Conservation (phyloP, 371 early-diverging fungal species). For the Lichtheimia ornata region DNA sequence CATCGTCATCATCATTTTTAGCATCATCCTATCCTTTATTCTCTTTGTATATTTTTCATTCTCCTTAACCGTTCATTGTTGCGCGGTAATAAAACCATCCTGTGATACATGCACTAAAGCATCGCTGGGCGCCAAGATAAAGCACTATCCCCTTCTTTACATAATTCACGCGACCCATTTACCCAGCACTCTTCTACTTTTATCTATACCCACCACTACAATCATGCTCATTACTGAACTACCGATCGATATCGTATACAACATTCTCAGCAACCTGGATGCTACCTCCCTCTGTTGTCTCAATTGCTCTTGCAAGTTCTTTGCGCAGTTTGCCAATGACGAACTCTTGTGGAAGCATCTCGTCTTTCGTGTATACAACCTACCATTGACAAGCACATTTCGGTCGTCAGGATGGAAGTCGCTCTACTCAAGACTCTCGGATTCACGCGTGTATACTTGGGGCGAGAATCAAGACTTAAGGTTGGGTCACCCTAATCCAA, state of each 20-base stretch:
- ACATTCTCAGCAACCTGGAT: slow-evolving; percentile 30
- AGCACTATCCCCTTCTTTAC: no score
- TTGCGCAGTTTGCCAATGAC: slow-evolving; percentile 34
- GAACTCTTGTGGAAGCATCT: slow-evolving; percentile 45
- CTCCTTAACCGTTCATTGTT: background rate
- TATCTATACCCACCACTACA: no score
- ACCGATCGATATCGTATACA: slow-evolving; percentile 27
- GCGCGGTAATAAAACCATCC: no score
- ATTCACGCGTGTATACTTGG: slow-evolving; percentile 44
- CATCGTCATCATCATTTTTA: background rate
- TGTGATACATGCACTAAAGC: no score
- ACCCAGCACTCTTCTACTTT: no score
- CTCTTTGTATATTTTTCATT: background rate
- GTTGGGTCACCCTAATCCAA: slow-evolving; percentile 22
- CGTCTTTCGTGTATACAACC: slow-evolving; percentile 26
- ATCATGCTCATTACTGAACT: slow-evolving; percentile 10
- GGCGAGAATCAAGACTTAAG: slow-evolving; percentile 38
- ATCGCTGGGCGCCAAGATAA: no score
- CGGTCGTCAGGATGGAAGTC: slow-evolving; percentile 43
- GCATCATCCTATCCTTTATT: background rate
- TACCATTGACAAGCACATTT: slow-evolving; percentile 32
- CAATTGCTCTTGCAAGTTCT: slow-evolving; percentile 20
- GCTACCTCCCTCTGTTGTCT: slow-evolving; percentile 21
- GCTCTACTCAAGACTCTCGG: slow-evolving; percentile 29
- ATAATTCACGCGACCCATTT: no score